Conservation (phyloP, 2,329 filamentous ascomycete species). For the Fusarium sarcochroum region DNA sequence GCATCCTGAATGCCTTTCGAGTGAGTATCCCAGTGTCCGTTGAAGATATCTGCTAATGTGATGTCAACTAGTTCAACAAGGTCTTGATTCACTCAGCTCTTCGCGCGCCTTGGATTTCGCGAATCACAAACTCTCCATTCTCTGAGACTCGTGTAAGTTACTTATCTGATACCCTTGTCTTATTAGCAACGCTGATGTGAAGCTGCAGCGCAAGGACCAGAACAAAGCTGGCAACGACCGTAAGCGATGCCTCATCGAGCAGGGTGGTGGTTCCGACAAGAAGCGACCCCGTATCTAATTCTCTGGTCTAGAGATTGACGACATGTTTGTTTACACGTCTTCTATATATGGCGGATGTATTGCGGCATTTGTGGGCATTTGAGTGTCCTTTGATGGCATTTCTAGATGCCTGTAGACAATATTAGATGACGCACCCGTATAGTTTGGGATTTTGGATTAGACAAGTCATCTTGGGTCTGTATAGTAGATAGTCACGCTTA, state of each 20-base stretch:
- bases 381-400: no score
- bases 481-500: neutral
- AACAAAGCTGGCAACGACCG: slow-evolving; percentile 46
- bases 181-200: neutral
- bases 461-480: neutral
- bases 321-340: neutral
- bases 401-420: neutral
- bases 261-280: slow-evolving; percentile 12
- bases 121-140: slow-evolving; percentile 41
- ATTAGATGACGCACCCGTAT: neutral
- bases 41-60: neutral
- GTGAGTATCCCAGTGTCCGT: neutral
- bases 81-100: slow-evolving; percentile 45
- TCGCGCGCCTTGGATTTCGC: slow-evolving; percentile 39
- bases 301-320: neutral
- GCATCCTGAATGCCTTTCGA: slow-evolving; percentile 43
- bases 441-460: neutral
- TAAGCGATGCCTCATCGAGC: slow-evolving; percentile 35
- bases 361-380: neutral
- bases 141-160: slow-evolving; percentile 38
- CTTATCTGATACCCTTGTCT: accelerated
- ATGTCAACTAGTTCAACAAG: slow-evolving; percentile 32
- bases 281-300: slow-evolving; percentile 21
- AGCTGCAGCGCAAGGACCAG: slow-evolving; percentile 38
- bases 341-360: slow-evolving; percentile 10